Base-by-base conservation (phyloP, 768 basidiomycete species). In the Suillus sp. region DNA sequence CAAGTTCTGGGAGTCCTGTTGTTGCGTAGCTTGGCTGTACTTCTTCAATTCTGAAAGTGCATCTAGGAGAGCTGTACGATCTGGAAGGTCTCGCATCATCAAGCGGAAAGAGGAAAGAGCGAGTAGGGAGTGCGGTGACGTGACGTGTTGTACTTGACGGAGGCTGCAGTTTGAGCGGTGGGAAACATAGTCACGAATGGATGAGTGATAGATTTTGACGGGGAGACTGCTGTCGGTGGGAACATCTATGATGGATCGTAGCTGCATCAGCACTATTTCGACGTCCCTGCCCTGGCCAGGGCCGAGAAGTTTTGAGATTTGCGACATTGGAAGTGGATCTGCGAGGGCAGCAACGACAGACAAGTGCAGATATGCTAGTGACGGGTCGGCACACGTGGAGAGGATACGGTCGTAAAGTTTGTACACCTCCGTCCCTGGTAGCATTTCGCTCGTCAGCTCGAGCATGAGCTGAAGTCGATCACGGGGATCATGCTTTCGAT, bases 121-220 rank as follows among this genome's bases (percentile, higher is more conserved):
- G 18, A 51, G 30, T 11, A 51, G 18, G 30, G 50, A 51, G 18
- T 51, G 50, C 0, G 50, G 50, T 51, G 50, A 51, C 20, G 18
- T 1, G 10, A 32, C 30, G 18, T 30, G 2, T 4, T 10, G 8
- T 5, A 51, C 50, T 32, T 51, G 30, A 32, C 9, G 30, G 18
- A 51, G 50, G 50, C 50, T 51, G 50, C 50, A 51, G 50, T 51
- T 51, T 20, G 50, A 30, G 9, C 9, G 18, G 27, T 51, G 18
- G 27, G 50, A 51, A 20, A 51, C 27, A 32, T 51, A 51, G 10
- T 51, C 50, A 11, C 50, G 30, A 20, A 51, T 18, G 18, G 50
- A 51, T 1, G 30, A 51, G 30, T 51, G 50, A 5, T 51, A 51
- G 50, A 51, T 51, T 30, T 51, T 18, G 2, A 51, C 10, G 30